Base-by-base conservation (phyloP, 441 rosid genomes). In the Theobroma grandiflorum region DNA sequence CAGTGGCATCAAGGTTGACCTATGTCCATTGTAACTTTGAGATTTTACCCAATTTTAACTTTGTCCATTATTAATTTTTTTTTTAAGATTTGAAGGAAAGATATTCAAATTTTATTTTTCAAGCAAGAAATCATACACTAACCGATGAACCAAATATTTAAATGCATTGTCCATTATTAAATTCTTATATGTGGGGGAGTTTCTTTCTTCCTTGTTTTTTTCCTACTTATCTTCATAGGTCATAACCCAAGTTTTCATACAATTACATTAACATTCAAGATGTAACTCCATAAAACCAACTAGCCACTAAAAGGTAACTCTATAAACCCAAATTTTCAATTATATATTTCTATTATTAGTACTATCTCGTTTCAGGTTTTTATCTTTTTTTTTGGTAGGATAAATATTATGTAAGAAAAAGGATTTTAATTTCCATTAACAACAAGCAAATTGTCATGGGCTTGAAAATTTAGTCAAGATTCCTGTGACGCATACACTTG, bases 401-500 rank as follows among this genome's bases (percentile, higher is more conserved):
- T 1, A 68, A 45, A 67, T 40, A 40, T 31, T 62, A 62, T 26
- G 66, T 26, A 70, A 69, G 26, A 20, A 63, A 59, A 20, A 58
- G 70, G 22, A 38, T 5, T 47, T 45, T 53, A 61, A 26, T 55
- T 43, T 52, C 38, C 76, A 68, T 69, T 74, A 50, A 20, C 65
- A 53, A 65, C 47, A 76, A 76, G 79, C 65, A 40, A 67, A 42
- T 55, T 40, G 31, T 26, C 31, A 26, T 26, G 31, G 31, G 1
- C 31, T 26, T 26, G 31, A 26, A 26, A 26, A 0, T 26, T 26
- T 26, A 0, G 31, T 26, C 31, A 26, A 26, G 31, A 26, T 26
- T 1, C 31, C 31, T 26, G 0, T 26, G 31, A 26, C 31, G 31
- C 31, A 0, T 26, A 26, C 0, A 26, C 31, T 26, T 26, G 31